A percentile compares a stretch with the other conserved stretches of the same genome.
Evolutionary conservation across 148 eudicot species (phyloP).

Genomic region (Arctostaphylos glauca): DNA sequence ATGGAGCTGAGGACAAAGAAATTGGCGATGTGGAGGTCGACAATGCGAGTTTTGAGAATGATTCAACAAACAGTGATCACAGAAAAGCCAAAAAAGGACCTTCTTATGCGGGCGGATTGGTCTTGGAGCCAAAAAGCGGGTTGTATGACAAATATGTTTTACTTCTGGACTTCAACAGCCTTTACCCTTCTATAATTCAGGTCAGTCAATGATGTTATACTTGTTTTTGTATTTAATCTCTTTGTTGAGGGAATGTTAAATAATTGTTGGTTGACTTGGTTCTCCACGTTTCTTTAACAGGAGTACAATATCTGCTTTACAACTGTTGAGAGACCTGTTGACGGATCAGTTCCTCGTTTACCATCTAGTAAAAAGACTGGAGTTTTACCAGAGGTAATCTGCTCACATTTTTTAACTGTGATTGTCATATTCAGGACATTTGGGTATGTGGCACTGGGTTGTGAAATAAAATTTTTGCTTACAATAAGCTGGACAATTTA

Average conservation of each 20-base stretch:
- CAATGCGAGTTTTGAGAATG: constrained; percentile 48
- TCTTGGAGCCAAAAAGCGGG: constrained; percentile 97
- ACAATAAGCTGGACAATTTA: background rate
- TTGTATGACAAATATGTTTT: constrained; percentile 89
- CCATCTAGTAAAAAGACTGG: constrained; percentile 75
- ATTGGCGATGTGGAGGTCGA: constrained; percentile 37
- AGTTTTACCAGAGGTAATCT: constrained; percentile 88
- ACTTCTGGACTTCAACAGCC: constrained; percentile 99
- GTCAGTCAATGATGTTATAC: constrained; percentile 26
- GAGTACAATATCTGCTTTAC: constrained; percentile 97
- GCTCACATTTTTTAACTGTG: background rate
- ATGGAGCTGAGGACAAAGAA: constrained; percentile 37
- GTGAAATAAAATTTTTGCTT: background rate
- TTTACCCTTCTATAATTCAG: constrained; percentile 99
- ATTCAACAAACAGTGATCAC: constrained; percentile 41
- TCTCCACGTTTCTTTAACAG: constrained; percentile 33
- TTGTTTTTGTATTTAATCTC: background rate
- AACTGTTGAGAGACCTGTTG: constrained; percentile 75
- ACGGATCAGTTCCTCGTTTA: constrained; percentile 59
- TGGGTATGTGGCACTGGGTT: background rate
- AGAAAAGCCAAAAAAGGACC: constrained; percentile 84
- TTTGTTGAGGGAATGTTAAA: background rate
- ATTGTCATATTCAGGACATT: background rate
- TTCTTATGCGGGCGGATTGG: constrained; percentile 90
- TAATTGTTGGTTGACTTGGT: background rate